phyloP scores from a whole-genome alignment of 2,329 filamentous ascomycete genomes.

The Cryphonectria carpinicola region DNA sequence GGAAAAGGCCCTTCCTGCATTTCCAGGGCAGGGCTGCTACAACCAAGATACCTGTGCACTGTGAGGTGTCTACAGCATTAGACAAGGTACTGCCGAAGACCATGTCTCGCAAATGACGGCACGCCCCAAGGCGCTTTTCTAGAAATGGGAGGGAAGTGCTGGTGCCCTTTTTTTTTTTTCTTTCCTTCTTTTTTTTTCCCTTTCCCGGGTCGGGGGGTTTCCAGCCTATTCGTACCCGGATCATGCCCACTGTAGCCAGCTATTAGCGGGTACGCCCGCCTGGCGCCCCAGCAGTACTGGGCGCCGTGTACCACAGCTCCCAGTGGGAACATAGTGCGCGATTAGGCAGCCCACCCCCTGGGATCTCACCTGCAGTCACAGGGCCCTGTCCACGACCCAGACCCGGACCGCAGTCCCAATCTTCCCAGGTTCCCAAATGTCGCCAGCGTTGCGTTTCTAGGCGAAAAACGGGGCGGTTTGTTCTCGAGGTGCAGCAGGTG shows the following conservation, averaged over 20 bases:
- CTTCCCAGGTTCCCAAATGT: conserved; percentile 10
- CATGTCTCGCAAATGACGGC: conserved; percentile 24
- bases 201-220: neutral
- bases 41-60: conserved; percentile 14
- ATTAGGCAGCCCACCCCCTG: conserved; percentile 16
- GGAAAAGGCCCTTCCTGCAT: conserved; percentile 11
- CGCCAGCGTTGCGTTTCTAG: conserved; percentile 23
- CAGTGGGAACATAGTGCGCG: conserved; percentile 15
- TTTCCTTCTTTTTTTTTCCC: neutral
- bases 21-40: conserved; percentile 14
- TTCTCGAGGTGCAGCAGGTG: conserved; percentile 22
- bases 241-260: conserved; percentile 6
- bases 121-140: conserved; percentile 1
- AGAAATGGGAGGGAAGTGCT: conserved; percentile 4
- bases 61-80: conserved; percentile 1
- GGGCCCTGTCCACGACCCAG: conserved; percentile 11
- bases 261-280: conserved; percentile 19
- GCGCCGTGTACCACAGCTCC: neutral
- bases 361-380: conserved; percentile 18
- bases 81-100: conserved; percentile 20
- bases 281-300: conserved; percentile 12
- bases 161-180: neutral
- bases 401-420: conserved; percentile 6
- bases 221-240: conserved; percentile 1
- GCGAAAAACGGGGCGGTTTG: conserved; percentile 28